A percentile compares a stretch with the other conserved stretches of the same genome.
Conservation (phyloP, 2,329 filamentous ascomycete genomes). For the Fusarium heterosporum region DNA sequence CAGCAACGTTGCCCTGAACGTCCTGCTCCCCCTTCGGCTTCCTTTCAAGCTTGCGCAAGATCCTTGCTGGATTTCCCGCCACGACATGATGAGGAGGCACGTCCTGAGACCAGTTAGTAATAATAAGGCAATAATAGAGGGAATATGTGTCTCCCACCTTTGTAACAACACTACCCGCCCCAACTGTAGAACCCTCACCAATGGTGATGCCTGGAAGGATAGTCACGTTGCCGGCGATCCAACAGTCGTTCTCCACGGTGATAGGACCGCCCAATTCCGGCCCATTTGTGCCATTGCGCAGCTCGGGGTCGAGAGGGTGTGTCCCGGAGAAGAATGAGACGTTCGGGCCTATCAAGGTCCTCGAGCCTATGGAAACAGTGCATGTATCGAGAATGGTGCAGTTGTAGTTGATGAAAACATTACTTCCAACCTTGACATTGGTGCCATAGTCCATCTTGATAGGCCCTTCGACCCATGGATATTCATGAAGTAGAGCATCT, state of each 20-base stretch:
- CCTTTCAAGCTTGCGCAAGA: conserved; percentile 36
- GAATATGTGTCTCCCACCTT: conserved; percentile 59
- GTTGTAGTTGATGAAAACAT: conserved; percentile 81
- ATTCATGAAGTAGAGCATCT: conserved; percentile 69
- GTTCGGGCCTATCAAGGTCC: conserved; percentile 83
- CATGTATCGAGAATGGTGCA: conserved; percentile 83
- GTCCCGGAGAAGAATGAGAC: conserved; percentile 79
- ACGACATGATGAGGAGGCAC: conserved; percentile 48
- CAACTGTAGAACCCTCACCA: conserved; percentile 78
- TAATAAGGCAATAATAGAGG: fast-evolving
- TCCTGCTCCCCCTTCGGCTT: conserved; percentile 10
- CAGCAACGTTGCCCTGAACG: conserved; percentile 1
- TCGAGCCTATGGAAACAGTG: conserved; percentile 77
- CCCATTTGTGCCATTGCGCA: conserved; percentile 79
- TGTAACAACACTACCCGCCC: conserved; percentile 86
- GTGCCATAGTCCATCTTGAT: conserved; percentile 82
- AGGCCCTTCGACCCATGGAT: conserved; percentile 77
- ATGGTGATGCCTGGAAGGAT: conserved; percentile 83
- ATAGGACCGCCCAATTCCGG: conserved; percentile 82
- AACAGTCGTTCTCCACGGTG: conserved; percentile 82
- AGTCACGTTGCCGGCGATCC: conserved; percentile 78
- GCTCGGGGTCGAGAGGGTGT: conserved; percentile 79
- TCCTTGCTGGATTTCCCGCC: conserved; percentile 45
- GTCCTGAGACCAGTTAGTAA: conserved; percentile 42
- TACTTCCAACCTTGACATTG: conserved; percentile 73